phyloP scores from a whole-genome alignment of 768 basidiomycete genomes.

The Calocera cornea region DNA sequence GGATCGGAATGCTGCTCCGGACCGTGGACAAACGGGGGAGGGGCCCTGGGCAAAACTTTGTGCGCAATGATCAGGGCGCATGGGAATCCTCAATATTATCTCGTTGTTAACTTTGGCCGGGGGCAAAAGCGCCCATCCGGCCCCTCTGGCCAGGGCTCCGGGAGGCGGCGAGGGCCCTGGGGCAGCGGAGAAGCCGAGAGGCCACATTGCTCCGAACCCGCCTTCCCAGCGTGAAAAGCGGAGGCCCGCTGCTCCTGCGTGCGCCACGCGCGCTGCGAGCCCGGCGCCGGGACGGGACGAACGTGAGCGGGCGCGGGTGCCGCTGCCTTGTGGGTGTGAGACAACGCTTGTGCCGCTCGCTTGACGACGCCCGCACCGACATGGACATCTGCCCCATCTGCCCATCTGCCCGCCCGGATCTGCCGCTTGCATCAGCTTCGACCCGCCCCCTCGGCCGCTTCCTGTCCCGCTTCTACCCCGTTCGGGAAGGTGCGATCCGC shows the following conservation, averaged over 20 bases:
- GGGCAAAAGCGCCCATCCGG: background rate
- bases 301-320: background rate
- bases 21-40: background rate
- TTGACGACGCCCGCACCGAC: background rate
- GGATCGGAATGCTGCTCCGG: background rate
- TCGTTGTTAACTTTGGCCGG: background rate
- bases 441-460: background rate
- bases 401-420: too few relatives aligned
- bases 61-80: background rate
- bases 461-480: background rate
- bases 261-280: too few relatives aligned
- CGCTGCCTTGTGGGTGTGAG: background rate
- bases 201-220: too few relatives aligned
- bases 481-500: background rate
- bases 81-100: background rate
- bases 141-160: background rate
- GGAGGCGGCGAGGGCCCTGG: too few relatives aligned
- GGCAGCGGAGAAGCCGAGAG: too few relatives aligned
- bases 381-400: too few relatives aligned
- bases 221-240: background rate
- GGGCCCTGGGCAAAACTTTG: background rate
- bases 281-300: background rate
- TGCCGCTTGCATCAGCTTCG: too few relatives aligned
- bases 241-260: background rate
- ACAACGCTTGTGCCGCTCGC: background rate